Evolutionary conservation across 768 basidiomycete genomes (phyloP).

Genomic region (Suillus tomentosus): DNA sequence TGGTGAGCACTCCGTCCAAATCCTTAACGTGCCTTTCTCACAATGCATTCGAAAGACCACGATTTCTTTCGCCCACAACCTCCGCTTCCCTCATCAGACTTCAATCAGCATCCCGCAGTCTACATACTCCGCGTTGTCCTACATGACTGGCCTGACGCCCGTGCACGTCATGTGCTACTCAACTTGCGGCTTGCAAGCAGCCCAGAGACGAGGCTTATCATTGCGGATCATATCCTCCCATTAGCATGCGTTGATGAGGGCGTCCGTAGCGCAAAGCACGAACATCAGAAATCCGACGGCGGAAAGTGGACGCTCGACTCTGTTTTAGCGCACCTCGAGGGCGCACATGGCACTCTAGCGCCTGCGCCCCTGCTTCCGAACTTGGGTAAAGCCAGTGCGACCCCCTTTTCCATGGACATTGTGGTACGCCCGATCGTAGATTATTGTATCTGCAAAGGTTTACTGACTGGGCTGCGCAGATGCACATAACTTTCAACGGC

Average conservation of each 20-base stretch:
- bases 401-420: constrained; percentile 72
- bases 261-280: constrained; percentile 13
- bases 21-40: neutral
- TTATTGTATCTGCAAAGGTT: neutral
- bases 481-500: constrained; percentile 68
- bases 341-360: constrained; percentile 54
- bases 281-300: constrained; percentile 19
- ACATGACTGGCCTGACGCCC: constrained; percentile 78
- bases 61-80: constrained; percentile 75
- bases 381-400: constrained; percentile 66
- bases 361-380: constrained; percentile 70
- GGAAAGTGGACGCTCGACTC: constrained; percentile 29
- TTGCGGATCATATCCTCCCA: constrained; percentile 73
- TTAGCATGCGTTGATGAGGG: constrained; percentile 63
- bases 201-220: constrained; percentile 56
- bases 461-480: constrained; percentile 40
- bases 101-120: constrained; percentile 50
- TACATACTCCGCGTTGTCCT: constrained; percentile 72
- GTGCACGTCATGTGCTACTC: constrained; percentile 46
- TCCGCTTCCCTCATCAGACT: constrained; percentile 30
- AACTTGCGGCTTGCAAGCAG: constrained; percentile 43
- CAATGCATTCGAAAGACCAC: constrained; percentile 45
- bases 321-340: constrained; percentile 46
- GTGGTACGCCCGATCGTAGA: constrained; percentile 43
- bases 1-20: constrained; percentile 33